Evolutionary conservation across 306 rosid species (phyloP).

Genomic region (Cicer pinnatifidum): DNA sequence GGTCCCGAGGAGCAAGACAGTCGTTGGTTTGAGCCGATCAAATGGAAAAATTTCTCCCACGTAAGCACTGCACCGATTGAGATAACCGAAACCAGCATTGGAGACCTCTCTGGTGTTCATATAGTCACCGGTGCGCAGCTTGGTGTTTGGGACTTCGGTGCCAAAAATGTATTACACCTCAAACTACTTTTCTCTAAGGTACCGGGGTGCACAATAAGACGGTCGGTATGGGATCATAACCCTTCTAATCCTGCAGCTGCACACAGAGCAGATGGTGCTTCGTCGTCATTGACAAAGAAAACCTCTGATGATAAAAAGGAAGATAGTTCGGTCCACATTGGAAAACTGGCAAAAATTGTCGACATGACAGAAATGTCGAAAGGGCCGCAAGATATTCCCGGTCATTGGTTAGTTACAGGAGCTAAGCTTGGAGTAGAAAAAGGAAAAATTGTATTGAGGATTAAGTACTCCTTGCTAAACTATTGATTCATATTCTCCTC

Average conservation of each 20-base stretch:
- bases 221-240: conserved; percentile 97
- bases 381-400: conserved; percentile 97
- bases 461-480: conserved; percentile 88
- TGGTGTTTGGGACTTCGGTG: conserved; percentile 96
- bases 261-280: conserved; percentile 68
- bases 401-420: conserved; percentile 99
- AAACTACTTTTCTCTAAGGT: conserved; percentile 93
- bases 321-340: conserved; percentile 61
- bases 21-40: conserved; percentile 98
- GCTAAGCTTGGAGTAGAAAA: conserved; percentile 99
- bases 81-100: conserved; percentile 80
- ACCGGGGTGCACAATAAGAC: conserved; percentile 92
- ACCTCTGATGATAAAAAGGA: conserved; percentile 77
- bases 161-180: conserved; percentile 90
- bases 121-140: conserved; percentile 98
- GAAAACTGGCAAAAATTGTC: conserved; percentile 83
- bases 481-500: conserved; percentile 56
- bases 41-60: conserved; percentile 99
- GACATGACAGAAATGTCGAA: conserved; percentile 93
- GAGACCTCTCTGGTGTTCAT: conserved; percentile 96
- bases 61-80: conserved; percentile 99
- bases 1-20: conserved; percentile 99
- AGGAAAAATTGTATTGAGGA: conserved; percentile 83
- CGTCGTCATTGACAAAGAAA: conserved; percentile 68
- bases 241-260: conserved; percentile 58